phyloP scores from a whole-genome alignment of 208 protist genomes.

The Wallacemonas sp. region DNA sequence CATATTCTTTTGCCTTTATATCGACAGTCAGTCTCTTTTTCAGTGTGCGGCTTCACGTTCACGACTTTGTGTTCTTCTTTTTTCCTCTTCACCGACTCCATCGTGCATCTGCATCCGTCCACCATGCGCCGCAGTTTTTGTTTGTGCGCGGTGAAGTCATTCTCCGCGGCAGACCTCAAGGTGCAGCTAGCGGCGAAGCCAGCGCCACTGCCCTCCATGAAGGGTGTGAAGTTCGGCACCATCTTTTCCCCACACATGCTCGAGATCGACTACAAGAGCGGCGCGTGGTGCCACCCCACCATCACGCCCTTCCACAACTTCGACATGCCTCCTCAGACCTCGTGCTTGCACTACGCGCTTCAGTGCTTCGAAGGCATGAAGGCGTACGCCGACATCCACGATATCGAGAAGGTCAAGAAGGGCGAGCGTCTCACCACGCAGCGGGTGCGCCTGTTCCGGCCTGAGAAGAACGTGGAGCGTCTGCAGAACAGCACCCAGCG shows the following conservation, averaged over 20 bases:
- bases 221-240: constrained; percentile 89
- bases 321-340: constrained; percentile 83
- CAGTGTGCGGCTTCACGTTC: too few species aligned
- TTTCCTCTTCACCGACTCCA: background rate
- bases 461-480: constrained; percentile 94
- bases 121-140: background rate
- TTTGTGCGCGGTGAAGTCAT: background rate
- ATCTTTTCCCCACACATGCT: constrained; percentile 97
- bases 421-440: constrained; percentile 27
- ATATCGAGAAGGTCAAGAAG: constrained; percentile 49
- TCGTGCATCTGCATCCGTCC: background rate
- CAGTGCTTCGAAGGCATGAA: constrained; percentile 98
- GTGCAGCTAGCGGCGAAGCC: constrained; percentile 20
- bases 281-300: constrained; percentile 84
- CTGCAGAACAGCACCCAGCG: constrained; percentile 81
- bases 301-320: constrained; percentile 80
- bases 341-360: constrained; percentile 93
- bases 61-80: background rate
- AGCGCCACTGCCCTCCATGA: constrained; percentile 52
- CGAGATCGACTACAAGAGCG: constrained; percentile 79
- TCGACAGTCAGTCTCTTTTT: too few species aligned
- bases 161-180: background rate
- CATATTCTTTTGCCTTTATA: too few species aligned
- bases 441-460: constrained; percentile 94
- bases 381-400: constrained; percentile 90